Evolutionary conservation across 2,329 filamentous ascomycete species (phyloP).

Genomic region (Aspergillus sp.): DNA sequence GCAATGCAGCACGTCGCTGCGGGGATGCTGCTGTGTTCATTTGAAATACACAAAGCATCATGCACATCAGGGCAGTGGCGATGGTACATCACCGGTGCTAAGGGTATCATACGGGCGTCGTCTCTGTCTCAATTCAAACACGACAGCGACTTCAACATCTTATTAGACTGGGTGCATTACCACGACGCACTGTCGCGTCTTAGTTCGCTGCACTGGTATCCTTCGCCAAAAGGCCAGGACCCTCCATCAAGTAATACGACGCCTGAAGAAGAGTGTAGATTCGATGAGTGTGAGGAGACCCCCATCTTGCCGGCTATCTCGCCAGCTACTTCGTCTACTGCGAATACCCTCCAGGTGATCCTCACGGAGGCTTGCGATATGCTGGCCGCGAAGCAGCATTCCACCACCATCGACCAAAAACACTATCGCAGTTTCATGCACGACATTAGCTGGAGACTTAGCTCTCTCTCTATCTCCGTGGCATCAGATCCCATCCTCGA

Average conservation of each 20-base stretch:
- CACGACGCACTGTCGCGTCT: constrained; percentile 11
- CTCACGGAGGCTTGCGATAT: constrained; percentile 3
- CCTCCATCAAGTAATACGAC: background rate
- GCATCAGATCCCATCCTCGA: background rate
- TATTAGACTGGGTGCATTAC: constrained; percentile 14
- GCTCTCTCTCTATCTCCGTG: background rate
- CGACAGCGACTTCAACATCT: background rate
- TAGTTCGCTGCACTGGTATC: constrained; percentile 9
- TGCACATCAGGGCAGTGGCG: constrained; percentile 13
- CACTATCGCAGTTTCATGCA: background rate
- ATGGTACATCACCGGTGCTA: constrained; percentile 7
- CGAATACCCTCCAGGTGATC: background rate
- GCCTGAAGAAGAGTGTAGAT: too few relatives aligned
- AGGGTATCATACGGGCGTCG: constrained; percentile 1
- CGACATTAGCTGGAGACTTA: background rate
- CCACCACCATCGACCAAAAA: background rate
- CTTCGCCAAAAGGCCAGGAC: background rate
- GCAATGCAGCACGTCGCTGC: constrained; percentile 14
- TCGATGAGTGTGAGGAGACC: too few relatives aligned
- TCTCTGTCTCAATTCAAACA: background rate
- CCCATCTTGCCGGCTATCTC: too few relatives aligned
- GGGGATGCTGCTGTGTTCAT: constrained; percentile 14
- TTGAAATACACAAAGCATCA: constrained; percentile 11
- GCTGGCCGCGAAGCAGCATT: background rate
- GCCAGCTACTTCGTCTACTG: too few relatives aligned